These are phyloP conservation scores for Bruguiera sexangula DNA, from an alignment of 345 rosid genomes.

Conservation along the genomic window DNA sequence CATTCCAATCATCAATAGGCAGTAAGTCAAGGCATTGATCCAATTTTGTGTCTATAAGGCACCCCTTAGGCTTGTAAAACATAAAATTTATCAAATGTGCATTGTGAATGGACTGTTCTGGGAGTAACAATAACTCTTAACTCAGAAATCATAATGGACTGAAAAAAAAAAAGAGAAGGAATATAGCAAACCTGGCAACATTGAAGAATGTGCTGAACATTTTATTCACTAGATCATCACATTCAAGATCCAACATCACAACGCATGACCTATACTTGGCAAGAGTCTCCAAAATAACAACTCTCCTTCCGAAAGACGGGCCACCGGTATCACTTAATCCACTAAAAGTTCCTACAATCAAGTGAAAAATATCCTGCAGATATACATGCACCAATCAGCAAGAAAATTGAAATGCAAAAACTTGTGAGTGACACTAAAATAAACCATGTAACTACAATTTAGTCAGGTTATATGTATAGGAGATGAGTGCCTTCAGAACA, in stretches of 20 bases:
- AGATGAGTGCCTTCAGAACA: constrained; percentile 61
- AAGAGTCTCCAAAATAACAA: constrained; percentile 86
- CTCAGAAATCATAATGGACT: background rate
- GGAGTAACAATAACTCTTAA: background rate
- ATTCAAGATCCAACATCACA: constrained; percentile 98
- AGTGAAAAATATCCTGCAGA: constrained; percentile 78
- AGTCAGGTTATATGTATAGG: constrained; percentile 11
- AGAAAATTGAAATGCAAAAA: constrained; percentile 14
- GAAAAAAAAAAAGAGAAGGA: background rate
- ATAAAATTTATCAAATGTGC: no score
- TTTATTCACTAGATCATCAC: constrained; percentile 81
- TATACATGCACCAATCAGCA: constrained; percentile 16
- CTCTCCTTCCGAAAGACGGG: constrained; percentile 93
- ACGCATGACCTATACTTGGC: constrained; percentile 95
- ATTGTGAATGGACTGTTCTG: background rate
- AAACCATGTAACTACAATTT: background rate
- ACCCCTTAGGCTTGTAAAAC: no score
- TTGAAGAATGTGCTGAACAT: constrained; percentile 85
- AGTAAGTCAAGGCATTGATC: no score
- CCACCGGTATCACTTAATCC: constrained; percentile 78
- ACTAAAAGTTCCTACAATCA: constrained; percentile 78
- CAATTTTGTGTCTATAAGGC: no score
- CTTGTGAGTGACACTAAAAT: background rate
- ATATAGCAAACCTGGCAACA: constrained; percentile 77
- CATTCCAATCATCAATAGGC: no score